These are phyloP conservation scores for Trichoderma cornu-damae DNA, from an alignment of 2,329 filamentous ascomycete species.

Conservation along the genomic window DNA sequence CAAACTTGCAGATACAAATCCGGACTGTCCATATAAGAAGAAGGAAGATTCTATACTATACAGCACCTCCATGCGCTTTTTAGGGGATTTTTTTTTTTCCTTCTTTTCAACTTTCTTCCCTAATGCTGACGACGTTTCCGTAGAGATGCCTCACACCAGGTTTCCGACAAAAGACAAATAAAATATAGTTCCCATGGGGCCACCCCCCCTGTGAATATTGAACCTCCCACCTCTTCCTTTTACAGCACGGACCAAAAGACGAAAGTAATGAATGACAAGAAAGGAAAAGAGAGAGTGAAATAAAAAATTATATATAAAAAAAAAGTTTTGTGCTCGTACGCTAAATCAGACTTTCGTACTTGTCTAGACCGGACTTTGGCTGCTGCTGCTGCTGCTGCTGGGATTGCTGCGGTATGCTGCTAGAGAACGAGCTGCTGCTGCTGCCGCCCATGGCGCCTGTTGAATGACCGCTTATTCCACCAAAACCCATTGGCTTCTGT, in stretches of 20 bases:
- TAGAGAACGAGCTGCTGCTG: slow-evolving; percentile 25
- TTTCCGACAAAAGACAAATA: too few relatives aligned
- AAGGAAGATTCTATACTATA: neutral
- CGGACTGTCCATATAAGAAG: neutral
- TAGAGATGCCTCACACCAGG: neutral
- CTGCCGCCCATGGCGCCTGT: neutral
- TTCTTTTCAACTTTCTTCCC: too few relatives aligned
- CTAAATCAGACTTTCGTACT: slow-evolving; percentile 62
- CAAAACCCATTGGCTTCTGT: slow-evolving; percentile 18
- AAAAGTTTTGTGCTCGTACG: slow-evolving; percentile 1
- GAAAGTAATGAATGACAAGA: too few relatives aligned
- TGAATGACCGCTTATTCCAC: slow-evolving; percentile 24
- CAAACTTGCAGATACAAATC: neutral
- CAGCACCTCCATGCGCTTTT: neutral
- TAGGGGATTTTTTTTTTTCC: too few relatives aligned
- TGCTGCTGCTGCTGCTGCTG: slow-evolving; percentile 20
- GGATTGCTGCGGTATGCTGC: slow-evolving; percentile 9
- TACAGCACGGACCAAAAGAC: neutral
- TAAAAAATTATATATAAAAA: neutral
- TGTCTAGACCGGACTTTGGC: slow-evolving; percentile 55
- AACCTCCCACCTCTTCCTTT: neutral
- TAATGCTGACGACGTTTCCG: neutral
- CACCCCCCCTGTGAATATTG: neutral
- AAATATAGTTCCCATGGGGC: neutral
- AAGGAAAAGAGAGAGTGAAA: too few relatives aligned